Base-by-base conservation (phyloP, 2,329 filamentous ascomycete species). In the Neobulgaria alba region DNA sequence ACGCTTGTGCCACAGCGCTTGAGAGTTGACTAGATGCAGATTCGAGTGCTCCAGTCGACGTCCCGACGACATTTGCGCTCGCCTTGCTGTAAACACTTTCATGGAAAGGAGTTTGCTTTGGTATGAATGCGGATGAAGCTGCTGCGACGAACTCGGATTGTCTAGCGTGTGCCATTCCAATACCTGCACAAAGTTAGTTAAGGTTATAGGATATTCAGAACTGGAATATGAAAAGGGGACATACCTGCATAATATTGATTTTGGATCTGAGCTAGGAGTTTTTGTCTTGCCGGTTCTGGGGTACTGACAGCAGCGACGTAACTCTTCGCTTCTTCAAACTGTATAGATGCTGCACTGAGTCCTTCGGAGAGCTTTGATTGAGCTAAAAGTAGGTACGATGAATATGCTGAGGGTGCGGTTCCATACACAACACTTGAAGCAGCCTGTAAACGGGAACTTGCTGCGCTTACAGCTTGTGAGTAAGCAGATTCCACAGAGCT, bases 91-190 rank as follows among this genome's bases (percentile, higher is more conserved):
- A 51, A 7, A 63, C 39, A 39, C 53, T 59, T 29, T 64, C 55
- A 40, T 65, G 58, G 35, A 52, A 54, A 36, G 77, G 63, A 1
- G 69, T 77, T 2, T 77, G 72, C 0, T 75, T 79, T 12, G 78
- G 74, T 9, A 76, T 75, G 30, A 86, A 67, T 15, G 79, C 84
- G 26, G 73, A 77, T 8, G 82, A 86, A 5, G 84, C 85, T 3
- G 80, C 78, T 10, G 71, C 70, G 2, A 92, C 50, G 55, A 92
- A 90, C 36, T 81, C 80, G 4, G 80, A 78, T 60, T 92, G 92
- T 29, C 81, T 77, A 32, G 79, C 85, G 54, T 93, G 82, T 1
- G 87, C 86, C 33, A 86, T 61, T 19, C 86, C 86, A 17, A 61
- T 90, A 90, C 56, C 23, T 26, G 12, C 7, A 26, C 7, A 12